Base-by-base conservation (phyloP, 202 grass and related monocot species). In the Dendrocalamus latiflorus region DNA sequence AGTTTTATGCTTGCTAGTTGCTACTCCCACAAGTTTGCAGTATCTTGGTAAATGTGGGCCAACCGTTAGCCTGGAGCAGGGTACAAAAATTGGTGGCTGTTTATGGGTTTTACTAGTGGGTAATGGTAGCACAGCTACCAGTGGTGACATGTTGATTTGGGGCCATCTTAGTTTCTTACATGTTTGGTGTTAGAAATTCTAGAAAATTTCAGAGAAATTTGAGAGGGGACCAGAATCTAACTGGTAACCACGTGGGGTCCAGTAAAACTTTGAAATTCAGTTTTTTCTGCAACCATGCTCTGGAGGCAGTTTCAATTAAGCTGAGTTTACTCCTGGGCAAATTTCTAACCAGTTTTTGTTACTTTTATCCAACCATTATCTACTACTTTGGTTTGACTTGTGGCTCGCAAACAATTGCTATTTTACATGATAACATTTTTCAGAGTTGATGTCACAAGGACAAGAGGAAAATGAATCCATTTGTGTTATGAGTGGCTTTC, bases 1-100 rank as follows among this genome's bases (percentile, higher is more conserved):
- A 77, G 24, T 80, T 87, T 82, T 34, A 55, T 77, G 65, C 45
- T 61, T 86, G 39, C 20, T 16, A 15, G n/a, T 49, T 82, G 50
- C 53, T 43, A 70, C 6, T 82, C 50, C 43, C 2, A 24, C 56
- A 48, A 22, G 6, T 82, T n/a, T 64, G 54, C 8, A 54, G 24
- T 77, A 41, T 62, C 37, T 22, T 71, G 43, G 24, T 44, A 68
- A 60, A 79, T 37, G 38, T 13, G 7, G 28, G 47, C 71, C 11
- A 68, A 21, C 33, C 36, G 47, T 62, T 43, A 28, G 20, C 48
- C 26, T 47, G 21, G 30, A 77, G 49, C 38, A 76, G 22, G 55
- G 38, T 76, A 76, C 73, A 76, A 42, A 18, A 76, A 43, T 15
- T 76, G 37, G 55, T 6, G 37, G 38, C 21, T 3, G 13, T 2